These are phyloP conservation scores for Lichtheimia hyalospora DNA, from an alignment of 371 early-diverging fungal genomes.

Conservation along the genomic window DNA sequence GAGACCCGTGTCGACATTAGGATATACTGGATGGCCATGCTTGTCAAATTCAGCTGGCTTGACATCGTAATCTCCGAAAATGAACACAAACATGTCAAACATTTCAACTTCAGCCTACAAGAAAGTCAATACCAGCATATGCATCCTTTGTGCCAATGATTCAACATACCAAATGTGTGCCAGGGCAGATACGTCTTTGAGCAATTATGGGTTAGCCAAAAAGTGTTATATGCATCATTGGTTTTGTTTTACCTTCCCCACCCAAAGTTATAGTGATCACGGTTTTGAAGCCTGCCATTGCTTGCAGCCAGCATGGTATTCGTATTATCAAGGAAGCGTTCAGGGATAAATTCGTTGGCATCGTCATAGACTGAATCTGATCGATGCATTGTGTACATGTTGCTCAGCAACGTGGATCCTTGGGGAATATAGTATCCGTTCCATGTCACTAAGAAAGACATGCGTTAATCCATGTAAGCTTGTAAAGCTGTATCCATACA, in stretches of 20 bases:
- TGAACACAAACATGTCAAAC: conserved; percentile 4
- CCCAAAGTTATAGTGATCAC: conserved; percentile 23
- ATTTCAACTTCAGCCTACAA: conserved; percentile 12
- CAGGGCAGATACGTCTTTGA: conserved; percentile 12
- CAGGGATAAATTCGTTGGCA: conserved; percentile 15
- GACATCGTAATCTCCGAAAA: conserved; percentile 7
- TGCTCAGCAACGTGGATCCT: conserved; percentile 5
- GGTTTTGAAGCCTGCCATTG: conserved; percentile 11
- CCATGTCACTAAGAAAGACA: not conserved
- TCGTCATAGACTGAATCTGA: conserved; percentile 11
- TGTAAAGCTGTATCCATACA: not conserved
- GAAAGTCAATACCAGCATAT: not conserved
- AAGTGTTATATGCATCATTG: too few species aligned
- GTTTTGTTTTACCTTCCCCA: conserved; percentile 19
- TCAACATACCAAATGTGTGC: conserved; percentile 7
- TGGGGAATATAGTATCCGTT: conserved; percentile 12
- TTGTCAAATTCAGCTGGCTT: conserved; percentile 3
- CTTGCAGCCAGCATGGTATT: conserved; percentile 13
- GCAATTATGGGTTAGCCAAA: too few species aligned
- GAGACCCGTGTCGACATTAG: conserved; percentile 2
- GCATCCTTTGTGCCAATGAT: too few species aligned
- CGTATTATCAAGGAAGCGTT: conserved; percentile 14
- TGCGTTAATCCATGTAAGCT: too few species aligned
- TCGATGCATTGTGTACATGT: conserved; percentile 18
- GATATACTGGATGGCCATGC: conserved; percentile 7